Base-by-base conservation (phyloP, 495 filamentous ascomycete genomes). In the Neurospora terricola region DNA sequence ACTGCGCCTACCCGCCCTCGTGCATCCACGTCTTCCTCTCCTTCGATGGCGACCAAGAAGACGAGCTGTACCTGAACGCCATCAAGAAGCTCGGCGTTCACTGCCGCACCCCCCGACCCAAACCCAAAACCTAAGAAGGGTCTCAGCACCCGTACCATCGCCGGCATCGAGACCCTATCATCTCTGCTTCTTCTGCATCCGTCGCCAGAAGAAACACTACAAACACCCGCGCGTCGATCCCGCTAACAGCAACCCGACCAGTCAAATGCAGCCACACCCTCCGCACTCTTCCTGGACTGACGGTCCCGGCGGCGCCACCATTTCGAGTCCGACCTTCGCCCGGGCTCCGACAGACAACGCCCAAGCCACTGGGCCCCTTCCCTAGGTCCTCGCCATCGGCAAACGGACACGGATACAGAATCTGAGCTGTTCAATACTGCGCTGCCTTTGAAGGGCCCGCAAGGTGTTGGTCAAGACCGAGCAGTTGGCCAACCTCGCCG, bases 11-110 rank as follows among this genome's bases (percentile, higher is more conserved):
- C 76, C 96, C 96, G 27, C 88, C 94, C 11, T 90, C 91, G 10
- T 98, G 96, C 80, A 91, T 98, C 62, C 96, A 99, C 80, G 90
- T 99, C 11, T 99, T 99, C 81, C 88, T 99, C 7, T 98, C 95
- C 0, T 99, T 97, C 78, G 96, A 99, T 77, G 96, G 96, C 38
- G 92, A 91, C 74, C 86, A 91, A 72, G 91, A 96, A 74, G 93
- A 97, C 75, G 93, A 97, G 76, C 83, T 96, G 2, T 99, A 97
- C 77, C 87, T 97, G 38, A 92, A 91, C 75, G 94, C 96, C 0
- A 92, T 97, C 74, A 90, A 93, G 74, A 92, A 91, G 76, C 90
- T 98, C 6, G 95, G 94, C 7, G 92, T 98, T n/a, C n/a, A 34
- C 34, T 5, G 34, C 34, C 34, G 34, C 34, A 34, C 30, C 3